phyloP scores from a whole-genome alignment of 2,329 filamentous ascomycete genomes.

The Macroventuria anomochaeta region DNA sequence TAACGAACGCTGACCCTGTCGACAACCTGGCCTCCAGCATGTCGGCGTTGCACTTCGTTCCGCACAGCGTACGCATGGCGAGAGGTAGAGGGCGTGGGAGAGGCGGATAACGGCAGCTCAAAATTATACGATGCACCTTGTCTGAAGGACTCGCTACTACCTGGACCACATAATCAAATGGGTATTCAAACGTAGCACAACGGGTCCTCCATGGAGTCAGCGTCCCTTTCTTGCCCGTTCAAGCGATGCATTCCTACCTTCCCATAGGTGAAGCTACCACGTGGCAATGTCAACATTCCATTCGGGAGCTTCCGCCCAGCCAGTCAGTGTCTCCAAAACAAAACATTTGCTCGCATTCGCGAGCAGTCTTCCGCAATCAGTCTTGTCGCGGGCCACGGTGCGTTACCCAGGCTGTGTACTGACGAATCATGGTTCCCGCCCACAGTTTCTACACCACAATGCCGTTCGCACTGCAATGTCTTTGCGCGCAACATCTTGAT shows the following conservation, averaged over 20 bases:
- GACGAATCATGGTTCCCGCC: neutral
- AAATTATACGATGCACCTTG: neutral
- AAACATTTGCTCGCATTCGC: neutral
- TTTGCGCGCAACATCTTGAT: neutral
- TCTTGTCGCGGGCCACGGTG: conserved; percentile 6
- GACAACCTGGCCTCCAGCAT: conserved; percentile 70
- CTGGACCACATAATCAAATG: neutral
- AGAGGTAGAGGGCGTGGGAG: conserved; percentile 30
- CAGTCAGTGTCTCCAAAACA: neutral
- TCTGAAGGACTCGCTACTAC: neutral
- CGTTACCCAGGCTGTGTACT: neutral
- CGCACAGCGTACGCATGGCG: conserved; percentile 49
- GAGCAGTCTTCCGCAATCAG: neutral
- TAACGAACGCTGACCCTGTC: conserved; percentile 60
- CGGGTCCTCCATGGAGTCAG: too few relatives aligned
- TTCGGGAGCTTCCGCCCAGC: neutral
- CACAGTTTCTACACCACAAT: neutral
- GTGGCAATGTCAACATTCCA: conserved; percentile 11
- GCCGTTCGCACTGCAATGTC: neutral
- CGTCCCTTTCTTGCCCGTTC: neutral
- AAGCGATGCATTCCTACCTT: conserved; percentile 6
- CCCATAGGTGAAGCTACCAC: neutral
- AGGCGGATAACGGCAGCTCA: conserved; percentile 10
- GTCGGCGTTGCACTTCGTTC: conserved; percentile 75
- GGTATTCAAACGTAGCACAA: too few relatives aligned